Percentiles rank a stretch among this genome's conserved stretches.
Conservation (phyloP, 1,139 yeast species). For the Petasospora rhodanensis region DNA sequence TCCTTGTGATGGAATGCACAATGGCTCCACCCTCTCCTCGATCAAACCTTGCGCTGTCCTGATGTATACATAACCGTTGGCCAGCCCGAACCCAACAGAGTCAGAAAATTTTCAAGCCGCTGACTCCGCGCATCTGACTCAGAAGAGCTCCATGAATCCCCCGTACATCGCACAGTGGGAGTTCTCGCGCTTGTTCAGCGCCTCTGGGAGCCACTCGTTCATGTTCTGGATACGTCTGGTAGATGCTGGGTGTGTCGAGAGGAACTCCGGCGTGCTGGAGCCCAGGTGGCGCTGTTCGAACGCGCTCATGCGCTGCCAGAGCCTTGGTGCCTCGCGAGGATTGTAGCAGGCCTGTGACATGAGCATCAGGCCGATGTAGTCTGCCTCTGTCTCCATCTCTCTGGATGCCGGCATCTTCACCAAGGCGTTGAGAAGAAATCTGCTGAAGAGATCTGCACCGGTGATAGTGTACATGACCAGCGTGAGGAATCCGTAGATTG, state of each 20-base stretch:
- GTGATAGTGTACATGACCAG: constrained; percentile 45
- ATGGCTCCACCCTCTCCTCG: no score
- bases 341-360: constrained; percentile 88
- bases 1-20: no score
- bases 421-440: constrained; percentile 52
- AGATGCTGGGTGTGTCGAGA: constrained; percentile 92
- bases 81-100: no score
- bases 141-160: constrained; percentile 12
- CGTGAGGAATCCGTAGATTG: constrained; percentile 49
- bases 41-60: no score
- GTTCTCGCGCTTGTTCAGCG: constrained; percentile 27
- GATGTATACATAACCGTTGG: no score
- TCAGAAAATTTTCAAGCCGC: no score
- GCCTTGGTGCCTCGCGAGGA: constrained; percentile 62
- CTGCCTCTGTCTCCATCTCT: constrained; percentile 95
- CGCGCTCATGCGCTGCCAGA: constrained; percentile 80
- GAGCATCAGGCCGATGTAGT: constrained; percentile 84
- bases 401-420: constrained; percentile 81
- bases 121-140: not conserved
- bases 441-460: constrained; percentile 49
- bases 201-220: constrained; percentile 67
- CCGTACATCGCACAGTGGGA: constrained; percentile 14
- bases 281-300: constrained; percentile 40
- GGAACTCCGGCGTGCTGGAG: constrained; percentile 41
- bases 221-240: constrained; percentile 66